These are phyloP conservation scores for Harrya chromipes DNA, from an alignment of 768 basidiomycete genomes.

Conservation along the genomic window DNA sequence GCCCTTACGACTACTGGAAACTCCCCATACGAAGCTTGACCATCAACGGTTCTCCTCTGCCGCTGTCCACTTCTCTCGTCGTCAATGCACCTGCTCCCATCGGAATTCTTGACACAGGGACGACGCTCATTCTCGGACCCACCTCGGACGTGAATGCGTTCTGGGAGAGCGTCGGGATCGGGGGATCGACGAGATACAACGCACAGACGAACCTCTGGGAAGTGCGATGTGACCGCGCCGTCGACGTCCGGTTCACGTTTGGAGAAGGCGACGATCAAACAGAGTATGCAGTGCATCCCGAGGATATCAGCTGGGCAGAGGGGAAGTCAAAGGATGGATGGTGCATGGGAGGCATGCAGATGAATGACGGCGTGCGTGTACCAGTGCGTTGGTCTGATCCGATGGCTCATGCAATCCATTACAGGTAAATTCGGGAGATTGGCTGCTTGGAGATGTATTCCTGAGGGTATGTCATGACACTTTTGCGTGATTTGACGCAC, in stretches of 20 bases:
- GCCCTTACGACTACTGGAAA: constrained; percentile 57
- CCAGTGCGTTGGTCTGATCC: not conserved
- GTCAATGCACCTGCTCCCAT: constrained; percentile 40
- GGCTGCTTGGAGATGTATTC: constrained; percentile 59
- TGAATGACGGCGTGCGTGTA: constrained; percentile 44
- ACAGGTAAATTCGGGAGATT: constrained; percentile 55
- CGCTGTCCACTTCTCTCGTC: constrained; percentile 45
- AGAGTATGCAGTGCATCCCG: constrained; percentile 48
- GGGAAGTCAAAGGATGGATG: constrained; percentile 39
- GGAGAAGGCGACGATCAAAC: constrained; percentile 33
- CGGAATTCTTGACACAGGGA: constrained; percentile 63
- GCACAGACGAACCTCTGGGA: constrained; percentile 41
- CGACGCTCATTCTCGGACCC: constrained; percentile 55
- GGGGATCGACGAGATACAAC: constrained; percentile 38
- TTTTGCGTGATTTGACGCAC: not conserved
- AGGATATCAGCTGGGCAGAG: constrained; percentile 50
- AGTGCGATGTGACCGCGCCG: constrained; percentile 47
- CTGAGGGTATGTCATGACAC: constrained; percentile 40
- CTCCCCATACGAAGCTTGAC: constrained; percentile 45
- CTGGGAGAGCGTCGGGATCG: constrained; percentile 45
- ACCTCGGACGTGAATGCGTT: constrained; percentile 49
- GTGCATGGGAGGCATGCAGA: constrained; percentile 58
- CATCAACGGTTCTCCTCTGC: constrained; percentile 40
- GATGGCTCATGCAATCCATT: constrained; percentile 2
- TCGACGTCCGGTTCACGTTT: constrained; percentile 44